phyloP scores from a whole-genome alignment of 495 filamentous ascomycete species.

The Trichoderma asperelloides region DNA sequence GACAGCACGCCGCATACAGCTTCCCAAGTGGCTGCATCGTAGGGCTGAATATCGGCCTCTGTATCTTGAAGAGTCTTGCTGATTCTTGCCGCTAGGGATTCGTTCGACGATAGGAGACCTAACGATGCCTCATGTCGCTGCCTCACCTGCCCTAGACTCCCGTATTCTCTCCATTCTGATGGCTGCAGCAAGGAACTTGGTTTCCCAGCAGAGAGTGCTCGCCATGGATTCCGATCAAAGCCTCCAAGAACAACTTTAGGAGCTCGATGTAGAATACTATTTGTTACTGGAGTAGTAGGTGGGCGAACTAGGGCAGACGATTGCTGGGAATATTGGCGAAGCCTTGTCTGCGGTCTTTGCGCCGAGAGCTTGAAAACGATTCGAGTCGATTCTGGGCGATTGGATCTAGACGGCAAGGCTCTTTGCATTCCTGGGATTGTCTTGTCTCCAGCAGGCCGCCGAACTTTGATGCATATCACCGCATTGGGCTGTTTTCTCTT shows the following conservation, averaged over 20 bases:
- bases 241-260: background rate
- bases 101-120: background rate
- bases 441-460: background rate
- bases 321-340: background rate
- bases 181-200: background rate
- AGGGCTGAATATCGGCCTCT: background rate
- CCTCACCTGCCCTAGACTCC: conserved; percentile 7
- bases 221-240: background rate
- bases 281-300: background rate
- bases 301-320: conserved; percentile 1
- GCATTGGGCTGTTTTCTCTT: background rate
- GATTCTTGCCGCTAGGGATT: background rate
- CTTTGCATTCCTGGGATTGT: conserved; percentile 6
- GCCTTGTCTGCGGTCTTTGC: background rate
- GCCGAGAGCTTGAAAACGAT: background rate
- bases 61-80: background rate
- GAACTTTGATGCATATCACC: background rate
- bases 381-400: background rate
- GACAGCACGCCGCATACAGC: background rate
- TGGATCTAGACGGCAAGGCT: background rate
- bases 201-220: background rate
- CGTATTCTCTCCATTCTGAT: background rate
- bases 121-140: background rate
- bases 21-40: conserved; percentile 1
- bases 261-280: background rate